Conservation (phyloP, 176 grass and related monocot species). For the Raddia distichophylla region DNA sequence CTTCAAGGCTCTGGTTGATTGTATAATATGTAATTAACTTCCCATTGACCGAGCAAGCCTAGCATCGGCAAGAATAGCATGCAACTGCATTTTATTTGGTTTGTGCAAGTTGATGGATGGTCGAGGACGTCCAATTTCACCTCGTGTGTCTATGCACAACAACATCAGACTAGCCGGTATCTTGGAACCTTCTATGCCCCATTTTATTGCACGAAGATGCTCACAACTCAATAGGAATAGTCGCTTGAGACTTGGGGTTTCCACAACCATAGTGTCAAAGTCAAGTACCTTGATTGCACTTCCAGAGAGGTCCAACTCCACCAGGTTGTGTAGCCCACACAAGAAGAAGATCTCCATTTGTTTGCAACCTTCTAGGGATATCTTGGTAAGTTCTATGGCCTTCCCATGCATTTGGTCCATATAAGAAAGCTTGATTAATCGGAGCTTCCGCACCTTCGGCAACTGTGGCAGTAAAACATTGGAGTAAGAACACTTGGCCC, state of each 20-base stretch:
- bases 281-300: slow-evolving; percentile 21
- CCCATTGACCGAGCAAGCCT: neutral
- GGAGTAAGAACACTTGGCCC: neutral
- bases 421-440: neutral
- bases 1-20: neutral
- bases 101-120: neutral
- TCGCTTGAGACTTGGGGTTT: neutral
- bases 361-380: slow-evolving; percentile 18
- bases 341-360: neutral
- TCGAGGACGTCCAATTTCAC: neutral
- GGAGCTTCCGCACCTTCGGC: neutral
- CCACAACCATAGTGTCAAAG: slow-evolving; percentile 4
- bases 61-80: neutral
- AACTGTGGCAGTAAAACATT: neutral
- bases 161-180: neutral
- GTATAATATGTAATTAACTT: neutral
- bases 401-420: too few species aligned
- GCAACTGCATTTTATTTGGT: neutral
- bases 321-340: neutral
- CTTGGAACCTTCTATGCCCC: neutral
- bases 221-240: slow-evolving; percentile 12
- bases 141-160: slow-evolving; percentile 6
- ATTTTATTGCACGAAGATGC: neutral
- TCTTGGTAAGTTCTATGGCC: neutral
- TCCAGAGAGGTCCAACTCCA: slow-evolving; percentile 18